Evolutionary conservation across 2,329 filamentous ascomycete genomes (phyloP), one percentile per base, ranked within the genome.

Genomic region (Trichoderma polysporum): DNA sequence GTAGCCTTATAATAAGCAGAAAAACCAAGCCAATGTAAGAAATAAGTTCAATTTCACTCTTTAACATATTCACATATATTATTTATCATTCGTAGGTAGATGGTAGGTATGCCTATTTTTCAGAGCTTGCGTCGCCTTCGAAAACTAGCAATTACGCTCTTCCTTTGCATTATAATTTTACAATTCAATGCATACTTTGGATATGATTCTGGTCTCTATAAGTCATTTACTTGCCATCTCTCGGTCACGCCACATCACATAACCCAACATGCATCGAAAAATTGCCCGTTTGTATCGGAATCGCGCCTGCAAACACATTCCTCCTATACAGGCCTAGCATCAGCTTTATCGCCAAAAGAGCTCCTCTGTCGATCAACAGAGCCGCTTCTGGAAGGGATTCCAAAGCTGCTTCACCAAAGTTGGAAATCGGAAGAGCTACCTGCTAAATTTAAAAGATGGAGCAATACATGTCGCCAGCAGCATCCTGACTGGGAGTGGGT

Each of bases 331-430:
- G 17, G 17, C 7, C 10, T 41, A 41, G 39, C 39, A 19, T 2
- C 39, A 41, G 39, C 39, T n/a, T 9, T 41, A n/a, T 41, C 39
- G 17, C 39, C 39, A 41, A n/a, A 15, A n/a, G 39, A 41, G n/a
- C 39, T 41, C 17, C 39, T 41, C 17, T 41, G 39, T 41, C 39
- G 39, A 4, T n/a, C 39, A 8, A 17, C 39, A 3, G 17, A 19
- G 6, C n/a, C 7, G 3, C 19, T 19, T n/a, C 7, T 4, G 10
- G 17, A 22, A 6, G 61, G 49, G 19, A 61, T 71, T 39, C 19
- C 91, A 89, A 72, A 70, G 64, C 63, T 74, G 9, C 68, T 74
- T 31, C 73, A 74, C 67, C 73, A 74, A 66, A 74, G 72, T 52
- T 74, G 73, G 73, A 74, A 73, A 47, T 66, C 70, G 25, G 66